Evolutionary conservation across 139 green algal genomes (phyloP).

Genomic region (Coccomyxa sp.): DNA sequence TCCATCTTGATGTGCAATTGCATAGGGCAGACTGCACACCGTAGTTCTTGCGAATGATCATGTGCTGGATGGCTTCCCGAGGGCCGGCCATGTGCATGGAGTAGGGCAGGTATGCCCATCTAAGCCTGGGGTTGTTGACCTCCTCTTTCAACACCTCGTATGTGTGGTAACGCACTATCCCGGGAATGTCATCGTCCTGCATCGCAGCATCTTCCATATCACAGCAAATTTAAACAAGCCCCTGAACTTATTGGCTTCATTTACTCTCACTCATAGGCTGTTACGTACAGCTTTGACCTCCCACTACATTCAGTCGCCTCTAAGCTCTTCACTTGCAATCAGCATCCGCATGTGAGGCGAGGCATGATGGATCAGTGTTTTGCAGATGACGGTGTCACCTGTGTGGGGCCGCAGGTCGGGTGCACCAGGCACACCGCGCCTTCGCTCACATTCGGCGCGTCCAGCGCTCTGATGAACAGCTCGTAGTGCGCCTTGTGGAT

Average conservation of each 20-base stretch:
- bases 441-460: constrained; percentile 68
- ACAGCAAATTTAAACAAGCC: too few species aligned
- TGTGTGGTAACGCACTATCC: constrained; percentile 88
- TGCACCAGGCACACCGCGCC: constrained; percentile 83
- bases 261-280: too few species aligned
- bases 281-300: too few species aligned
- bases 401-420: constrained; percentile 85
- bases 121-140: constrained; percentile 68
- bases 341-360: too few species aligned
- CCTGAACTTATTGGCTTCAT: too few species aligned
- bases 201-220: not conserved
- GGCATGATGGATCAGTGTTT: too few species aligned
- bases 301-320: too few species aligned
- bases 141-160: constrained; percentile 94
- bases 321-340: too few species aligned
- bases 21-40: constrained; percentile 18
- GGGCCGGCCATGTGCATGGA: constrained; percentile 95
- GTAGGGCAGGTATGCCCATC: constrained; percentile 93
- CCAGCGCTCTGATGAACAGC: constrained; percentile 85
- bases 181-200: constrained; percentile 95
- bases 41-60: constrained; percentile 96
- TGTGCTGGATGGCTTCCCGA: constrained; percentile 89
- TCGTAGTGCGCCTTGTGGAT: constrained; percentile 93
- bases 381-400: constrained; percentile 38
- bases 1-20: too few species aligned